Conservation (phyloP, 805 yeast species). For the Cyberlindnera mrakii region DNA sequence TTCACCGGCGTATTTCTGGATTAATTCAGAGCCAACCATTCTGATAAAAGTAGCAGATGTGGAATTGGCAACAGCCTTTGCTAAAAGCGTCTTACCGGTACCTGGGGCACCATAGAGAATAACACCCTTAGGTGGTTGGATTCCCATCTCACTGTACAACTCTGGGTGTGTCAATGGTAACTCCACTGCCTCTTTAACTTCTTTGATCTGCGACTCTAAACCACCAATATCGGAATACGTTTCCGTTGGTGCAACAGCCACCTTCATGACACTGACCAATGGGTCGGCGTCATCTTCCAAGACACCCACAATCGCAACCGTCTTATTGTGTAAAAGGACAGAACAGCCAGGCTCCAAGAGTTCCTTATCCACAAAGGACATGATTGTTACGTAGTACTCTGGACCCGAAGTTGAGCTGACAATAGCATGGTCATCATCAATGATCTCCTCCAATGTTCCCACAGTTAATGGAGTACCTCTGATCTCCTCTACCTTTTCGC, state of each 20-base stretch:
- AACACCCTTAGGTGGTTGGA: conserved; percentile 97
- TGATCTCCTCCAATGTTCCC: conserved; percentile 94
- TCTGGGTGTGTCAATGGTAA: conserved; percentile 86
- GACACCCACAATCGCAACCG: conserved; percentile 97
- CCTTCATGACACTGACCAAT: conserved; percentile 94
- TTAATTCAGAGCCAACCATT: conserved; percentile 94
- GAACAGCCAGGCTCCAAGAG: conserved; percentile 95
- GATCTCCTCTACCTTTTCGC: conserved; percentile 90
- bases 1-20: conserved; percentile 95
- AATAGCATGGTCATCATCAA: conserved; percentile 98
- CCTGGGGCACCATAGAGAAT: conserved; percentile 97
- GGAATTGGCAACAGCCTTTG: conserved; percentile 97
- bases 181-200: conserved; percentile 95
- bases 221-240: conserved; percentile 98
- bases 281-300: conserved; percentile 97
- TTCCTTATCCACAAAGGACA: conserved; percentile 96
- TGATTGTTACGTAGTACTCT: conserved; percentile 91
- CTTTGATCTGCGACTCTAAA: conserved; percentile 91
- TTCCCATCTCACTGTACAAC: conserved; percentile 96
- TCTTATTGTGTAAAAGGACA: conserved; percentile 89
- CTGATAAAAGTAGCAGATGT: conserved; percentile 94
- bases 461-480: conserved; percentile 96
- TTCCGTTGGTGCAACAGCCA: conserved; percentile 96
- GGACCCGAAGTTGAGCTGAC: conserved; percentile 95
- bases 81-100: conserved; percentile 91